Conservation (phyloP, 1,284 basidiomycete species). For the Pyrrhoderma lamaoense region DNA sequence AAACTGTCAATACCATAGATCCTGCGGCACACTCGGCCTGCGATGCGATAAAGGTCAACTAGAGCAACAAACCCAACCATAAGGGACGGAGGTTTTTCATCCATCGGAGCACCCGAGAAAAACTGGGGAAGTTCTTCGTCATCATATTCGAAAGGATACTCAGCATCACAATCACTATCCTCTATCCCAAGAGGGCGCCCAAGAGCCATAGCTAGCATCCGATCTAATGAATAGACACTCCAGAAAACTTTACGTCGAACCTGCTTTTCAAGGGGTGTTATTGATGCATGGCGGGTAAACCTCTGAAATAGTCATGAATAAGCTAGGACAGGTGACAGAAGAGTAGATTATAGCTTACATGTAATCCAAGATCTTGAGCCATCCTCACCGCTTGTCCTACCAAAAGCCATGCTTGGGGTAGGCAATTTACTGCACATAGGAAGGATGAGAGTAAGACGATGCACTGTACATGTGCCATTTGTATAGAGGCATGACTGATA, state of each 20-base stretch:
- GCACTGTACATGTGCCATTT: constrained; percentile 81
- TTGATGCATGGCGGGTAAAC: constrained; percentile 64
- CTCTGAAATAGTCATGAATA: constrained; percentile 42
- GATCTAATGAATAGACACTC: constrained; percentile 82
- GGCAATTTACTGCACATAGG: constrained; percentile 82
- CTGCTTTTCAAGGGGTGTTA: constrained; percentile 76
- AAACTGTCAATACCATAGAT: constrained; percentile 74
- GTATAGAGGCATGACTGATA: constrained; percentile 76
- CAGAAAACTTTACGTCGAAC: constrained; percentile 86
- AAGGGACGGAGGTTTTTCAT: constrained; percentile 47
- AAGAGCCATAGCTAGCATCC: constrained; percentile 82
- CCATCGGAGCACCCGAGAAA: constrained; percentile 53
- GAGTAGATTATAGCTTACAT: constrained; percentile 47
- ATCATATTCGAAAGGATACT: constrained; percentile 73
- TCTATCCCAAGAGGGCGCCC: constrained; percentile 76
- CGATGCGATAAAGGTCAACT: constrained; percentile 74
- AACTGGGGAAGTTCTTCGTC: constrained; percentile 70
- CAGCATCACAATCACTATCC: constrained; percentile 76
- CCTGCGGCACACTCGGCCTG: constrained; percentile 71
- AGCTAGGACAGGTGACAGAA: not conserved
- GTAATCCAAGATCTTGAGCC: constrained; percentile 83
- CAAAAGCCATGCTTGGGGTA: constrained; percentile 86
- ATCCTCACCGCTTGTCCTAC: constrained; percentile 82
- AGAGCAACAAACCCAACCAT: constrained; percentile 79
- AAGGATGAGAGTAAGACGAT: constrained; percentile 83